These are phyloP conservation scores for Handroanthus guayacan DNA, from an alignment of 257 asterid genomes.

Conservation along the genomic window DNA sequence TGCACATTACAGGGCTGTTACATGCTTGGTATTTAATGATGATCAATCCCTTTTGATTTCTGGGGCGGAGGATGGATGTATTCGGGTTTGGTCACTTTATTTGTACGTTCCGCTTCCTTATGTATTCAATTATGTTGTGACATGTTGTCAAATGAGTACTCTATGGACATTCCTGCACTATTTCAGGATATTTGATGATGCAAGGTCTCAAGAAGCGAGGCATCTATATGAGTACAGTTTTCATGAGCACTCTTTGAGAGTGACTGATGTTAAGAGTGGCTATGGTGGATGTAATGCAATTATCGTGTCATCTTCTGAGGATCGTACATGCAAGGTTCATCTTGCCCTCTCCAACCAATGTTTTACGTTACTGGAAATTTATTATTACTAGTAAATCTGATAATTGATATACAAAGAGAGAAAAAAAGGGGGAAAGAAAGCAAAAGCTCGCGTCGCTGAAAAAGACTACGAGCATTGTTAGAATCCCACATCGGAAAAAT, in stretches of 20 bases:
- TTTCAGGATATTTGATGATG: constrained; percentile 81
- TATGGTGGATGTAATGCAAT: constrained; percentile 79
- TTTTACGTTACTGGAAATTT: constrained; percentile 17
- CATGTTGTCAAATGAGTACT: neutral
- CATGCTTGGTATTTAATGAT: constrained; percentile 75
- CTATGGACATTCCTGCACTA: constrained; percentile 19
- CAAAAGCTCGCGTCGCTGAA: neutral
- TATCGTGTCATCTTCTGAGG: constrained; percentile 91
- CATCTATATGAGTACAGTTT: constrained; percentile 77
- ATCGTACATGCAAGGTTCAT: constrained; percentile 94
- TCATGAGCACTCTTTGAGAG: constrained; percentile 77
- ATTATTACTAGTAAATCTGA: constrained; percentile 7
- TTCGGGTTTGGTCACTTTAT: constrained; percentile 97
- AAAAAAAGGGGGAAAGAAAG: neutral
- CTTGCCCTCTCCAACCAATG: neutral
- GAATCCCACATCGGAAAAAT: too few species aligned
- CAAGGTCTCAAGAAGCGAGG: constrained; percentile 59
- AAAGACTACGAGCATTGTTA: neutral
- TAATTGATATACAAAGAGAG: constrained; percentile 15
- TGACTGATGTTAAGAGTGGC: constrained; percentile 80
- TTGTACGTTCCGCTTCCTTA: constrained; percentile 51
- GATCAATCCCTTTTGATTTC: constrained; percentile 91
- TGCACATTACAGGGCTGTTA: constrained; percentile 86
- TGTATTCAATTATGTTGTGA: constrained; percentile 11
- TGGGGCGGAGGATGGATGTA: constrained; percentile 91